Conservation (phyloP, 805 yeast species). For the Tetrapisispora iriomotensis region DNA sequence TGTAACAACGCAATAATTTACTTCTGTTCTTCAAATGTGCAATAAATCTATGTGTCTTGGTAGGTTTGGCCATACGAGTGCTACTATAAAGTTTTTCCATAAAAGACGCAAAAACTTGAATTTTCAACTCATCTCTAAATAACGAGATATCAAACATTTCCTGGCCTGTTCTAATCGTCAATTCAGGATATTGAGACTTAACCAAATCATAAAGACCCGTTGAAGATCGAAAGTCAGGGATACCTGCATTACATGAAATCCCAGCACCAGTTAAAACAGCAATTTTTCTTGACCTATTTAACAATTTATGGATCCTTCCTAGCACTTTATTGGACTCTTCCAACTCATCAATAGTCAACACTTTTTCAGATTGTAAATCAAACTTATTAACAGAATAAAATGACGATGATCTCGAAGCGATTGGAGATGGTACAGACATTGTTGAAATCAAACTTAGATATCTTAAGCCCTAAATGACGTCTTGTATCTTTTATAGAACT, state of each 20-base stretch:
- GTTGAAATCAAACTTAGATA: no score
- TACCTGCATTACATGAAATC: constrained; percentile 92
- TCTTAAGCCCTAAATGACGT: no score
- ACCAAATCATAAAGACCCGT: constrained; percentile 75
- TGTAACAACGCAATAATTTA: constrained; percentile 74
- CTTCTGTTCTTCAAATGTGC: constrained; percentile 45
- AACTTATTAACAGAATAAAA: neutral
- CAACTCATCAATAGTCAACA: constrained; percentile 11
- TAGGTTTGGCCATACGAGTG: constrained; percentile 61
- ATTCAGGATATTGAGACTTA: constrained; percentile 48
- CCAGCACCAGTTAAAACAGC: constrained; percentile 90
- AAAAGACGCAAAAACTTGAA: constrained; percentile 72
- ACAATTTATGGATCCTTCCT: constrained; percentile 19
- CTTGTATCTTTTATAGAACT: neutral
- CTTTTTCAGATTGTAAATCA: constrained; percentile 12
- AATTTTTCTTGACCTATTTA: constrained; percentile 35
- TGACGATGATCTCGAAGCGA: neutral
- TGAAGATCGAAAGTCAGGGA: constrained; percentile 85
- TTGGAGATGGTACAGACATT: neutral
- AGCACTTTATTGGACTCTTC: constrained; percentile 11
- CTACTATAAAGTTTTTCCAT: constrained; percentile 71
- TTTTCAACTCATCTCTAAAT: constrained; percentile 57
- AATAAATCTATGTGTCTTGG: constrained; percentile 75
- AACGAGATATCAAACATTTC: constrained; percentile 84
- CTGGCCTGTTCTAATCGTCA: constrained; percentile 60